phyloP scores from a whole-genome alignment of 2,329 filamentous ascomycete genomes.

The Pyrenophora seminiperda region DNA sequence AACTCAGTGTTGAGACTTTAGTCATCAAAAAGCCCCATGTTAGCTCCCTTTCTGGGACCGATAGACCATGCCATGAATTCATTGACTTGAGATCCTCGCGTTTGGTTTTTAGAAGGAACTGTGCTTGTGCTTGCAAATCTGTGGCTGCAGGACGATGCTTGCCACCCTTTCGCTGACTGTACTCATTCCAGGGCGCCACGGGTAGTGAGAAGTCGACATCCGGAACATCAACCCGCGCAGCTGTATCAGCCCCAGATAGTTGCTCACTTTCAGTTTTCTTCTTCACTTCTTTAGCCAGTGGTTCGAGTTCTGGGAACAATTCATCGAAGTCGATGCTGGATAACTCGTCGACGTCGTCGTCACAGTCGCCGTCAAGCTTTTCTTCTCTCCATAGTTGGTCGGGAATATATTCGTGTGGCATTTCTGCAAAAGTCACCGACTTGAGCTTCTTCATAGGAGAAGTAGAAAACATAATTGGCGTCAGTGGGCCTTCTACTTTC shows the following conservation, averaged over 20 bases:
- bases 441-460: constrained; percentile 50
- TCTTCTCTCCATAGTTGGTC: constrained; percentile 31
- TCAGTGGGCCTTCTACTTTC: constrained; percentile 55
- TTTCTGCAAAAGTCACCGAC: constrained; percentile 48
- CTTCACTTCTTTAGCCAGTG: constrained; percentile 46
- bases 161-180: constrained; percentile 17
- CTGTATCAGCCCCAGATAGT: constrained; percentile 55
- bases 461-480: constrained; percentile 47
- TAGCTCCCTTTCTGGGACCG: constrained; percentile 49
- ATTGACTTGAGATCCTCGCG: constrained; percentile 37
- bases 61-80: constrained; percentile 50
- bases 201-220: constrained; percentile 52
- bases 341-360: neutral
- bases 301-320: constrained; percentile 44
- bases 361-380: constrained; percentile 21
- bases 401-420: constrained; percentile 43
- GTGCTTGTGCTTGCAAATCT: constrained; percentile 38
- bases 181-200: constrained; percentile 55
- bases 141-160: constrained; percentile 17
- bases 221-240: constrained; percentile 56
- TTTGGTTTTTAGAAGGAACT: constrained; percentile 45
- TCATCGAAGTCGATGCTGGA: constrained; percentile 31
- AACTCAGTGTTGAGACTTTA: constrained; percentile 45
- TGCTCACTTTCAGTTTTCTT: constrained; percentile 51
- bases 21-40: constrained; percentile 56